Base-by-base conservation (phyloP, 768 basidiomycete genomes). In the Pulveroboletus sp. region DNA sequence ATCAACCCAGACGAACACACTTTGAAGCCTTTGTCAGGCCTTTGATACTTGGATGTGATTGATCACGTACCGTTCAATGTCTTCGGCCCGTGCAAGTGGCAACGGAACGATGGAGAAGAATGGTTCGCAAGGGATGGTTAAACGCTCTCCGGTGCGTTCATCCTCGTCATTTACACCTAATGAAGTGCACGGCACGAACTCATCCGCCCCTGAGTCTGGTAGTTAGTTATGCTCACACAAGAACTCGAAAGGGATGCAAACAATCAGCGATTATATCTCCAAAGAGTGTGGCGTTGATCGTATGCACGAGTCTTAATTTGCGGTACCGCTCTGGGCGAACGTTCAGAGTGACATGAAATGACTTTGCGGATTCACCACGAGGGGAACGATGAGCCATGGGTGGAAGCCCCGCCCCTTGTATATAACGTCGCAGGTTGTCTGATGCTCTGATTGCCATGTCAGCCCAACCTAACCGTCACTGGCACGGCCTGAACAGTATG, bases 321-420 rank as follows among this genome's bases (percentile, higher is more conserved):
- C 84, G 72, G 65, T 77, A 78, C 10, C 62, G 51, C 45, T 80
- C 77, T 10, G 77, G 75, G 20, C 69, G 71, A 45, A 81, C 64
- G 50, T 67, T 57, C 19, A 77, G 43, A 25, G 49, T 40, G 40
- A 20, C n/a, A n/a, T 46, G 46, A n/a, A 47, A 44, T 12, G 50
- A 36, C 6, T 19, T 49, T 16, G 23, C 25, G 23, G 69, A 68
- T 37, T 63, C 53, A 6, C 66, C 66, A n/a, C 72, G 74, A 31
- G 67, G 43, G 9, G 67, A 57, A 31, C 69, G 67, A 44, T 58
- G 57, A 24, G 50, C 51, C 69, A 80, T 73, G 17, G 24, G 50
- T 4, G 82, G 81, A 16, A 83, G 74, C 17, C 46, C 67, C 20
- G 75, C 74, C 53, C 70, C 70, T 19, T 68, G 76, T 7, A 82